Base-by-base conservation (phyloP, 768 basidiomycete genomes). In the Russula vinacea region DNA sequence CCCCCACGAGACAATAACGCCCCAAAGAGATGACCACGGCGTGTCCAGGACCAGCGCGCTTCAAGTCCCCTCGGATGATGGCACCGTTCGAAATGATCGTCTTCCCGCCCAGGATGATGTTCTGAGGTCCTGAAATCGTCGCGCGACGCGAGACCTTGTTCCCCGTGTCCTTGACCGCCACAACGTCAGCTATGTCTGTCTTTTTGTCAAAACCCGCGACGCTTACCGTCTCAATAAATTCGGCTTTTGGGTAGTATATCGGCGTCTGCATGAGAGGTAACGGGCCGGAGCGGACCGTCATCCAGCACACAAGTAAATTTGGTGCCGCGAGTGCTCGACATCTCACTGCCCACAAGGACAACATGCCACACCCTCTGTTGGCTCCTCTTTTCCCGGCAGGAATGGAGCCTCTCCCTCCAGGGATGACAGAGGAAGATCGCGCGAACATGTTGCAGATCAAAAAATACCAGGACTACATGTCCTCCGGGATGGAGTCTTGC, bases 91-190 rank as follows among this genome's bases (percentile, higher is more conserved):
- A 89, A 64, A 99, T 95, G 74, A 98, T 93, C 2, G 94, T 94
- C 78, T 98, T 97, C 52, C 96, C 97, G 45, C 93, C 94, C 16
- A 99, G 86, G 66, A 98, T 93, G 74, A 98, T 99, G 74, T 97
- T 98, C 75, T 94, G 90, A 13, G 94, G 90, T 1, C 96, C 96
- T 61, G 89, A 86, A 71, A 98, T 97, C 32, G 87, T 89, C 19
- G 94, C 93, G 66, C 90, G 85, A 62, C 93, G 84, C 45, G 92
- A 95, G 50, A 98, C 95, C 75, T 96, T 96, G 80, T 98, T 96
- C 51, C 92, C 93, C 66, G 93, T 95, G 73, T 95, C 94, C 92
- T 94, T 35, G 56, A 44, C 17, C 52, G n/a, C 26, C 14, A 2
- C n/a, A 35, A 19, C 37, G 40, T 64, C 59, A 32, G 19, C 33